Evolutionary conservation across 129 eudicot species (phyloP), one percentile per base, ranked within the genome.

Genomic region (Calendula officinalis): DNA sequence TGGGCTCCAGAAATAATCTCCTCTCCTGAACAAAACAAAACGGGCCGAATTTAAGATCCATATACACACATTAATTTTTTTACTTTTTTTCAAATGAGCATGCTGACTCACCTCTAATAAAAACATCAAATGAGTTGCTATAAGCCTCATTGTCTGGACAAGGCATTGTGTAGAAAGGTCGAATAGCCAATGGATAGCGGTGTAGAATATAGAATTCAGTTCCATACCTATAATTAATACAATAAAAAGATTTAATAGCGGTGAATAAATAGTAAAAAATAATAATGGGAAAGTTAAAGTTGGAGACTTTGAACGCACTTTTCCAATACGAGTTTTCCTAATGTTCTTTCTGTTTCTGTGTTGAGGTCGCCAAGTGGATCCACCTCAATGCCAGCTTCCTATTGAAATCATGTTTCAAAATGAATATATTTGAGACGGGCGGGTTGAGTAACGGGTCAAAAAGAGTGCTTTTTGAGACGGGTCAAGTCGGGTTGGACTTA

Each of bases 361-460:
- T 81, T 86, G 15, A 86, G 85, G 79, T 83, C 95, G 27, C 85
- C 87, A 67, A 71, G 63, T 9, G 90, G 85, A 80, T 80, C 90
- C 22, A 86, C 76, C 56, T 86, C 85, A 41, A 75, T 68, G 32
- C 95, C 95, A 56, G 83, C 95, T 70, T 86, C 95, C 89, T 86
- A 7, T 35, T 12, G 0, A 14, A 22, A 35, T 57, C 32, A 57
- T 36, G 17, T 35, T 13, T 52, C 37, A 22, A 22, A 2, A 16
- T 3, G 34, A n/a, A n/a, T n/a, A n/a, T n/a, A n/a, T n/a, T n/a
- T 16, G 3, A 5, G 2, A 7, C 22, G 4, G 5, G 1, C 9
- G 6, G 3, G 7, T 22, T 9, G 36, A 7, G 16, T 12, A 46
- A 46, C 11, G 16, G 5, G n/a, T 46, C 15, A 46, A 46, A 11